Base-by-base conservation (phyloP, 1,139 yeast species). In the Debaryomyces nepalensis region DNA sequence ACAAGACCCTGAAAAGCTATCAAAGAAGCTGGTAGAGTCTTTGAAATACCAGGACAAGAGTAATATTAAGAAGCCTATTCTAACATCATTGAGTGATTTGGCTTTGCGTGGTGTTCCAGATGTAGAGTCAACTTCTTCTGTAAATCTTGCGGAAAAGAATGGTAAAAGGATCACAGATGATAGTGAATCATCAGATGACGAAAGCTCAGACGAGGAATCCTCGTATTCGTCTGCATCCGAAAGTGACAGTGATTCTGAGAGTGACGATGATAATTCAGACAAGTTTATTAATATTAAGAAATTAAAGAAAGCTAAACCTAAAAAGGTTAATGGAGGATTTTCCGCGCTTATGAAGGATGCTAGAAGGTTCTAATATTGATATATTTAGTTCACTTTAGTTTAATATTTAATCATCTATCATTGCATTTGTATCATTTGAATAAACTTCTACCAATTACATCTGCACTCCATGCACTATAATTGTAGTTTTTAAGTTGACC, bases 71-170 rank as follows among this genome's bases (percentile, higher is more conserved):
- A 63, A 56, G 34, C 70, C 71, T 1, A 45, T 56, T 1, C 65
- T 82, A 41, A 75, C 78, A 15, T 78, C 85, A 0, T 61, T 82
- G 31, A 73, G 75, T n/a, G 85, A 81, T 46, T 64, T 82, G 41
- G 82, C 75, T 1, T 64, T 70, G 18, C 66, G 81, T 45, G 87
- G 87, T 2, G 75, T 82, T 12, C 88, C 88, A 2, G 86, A 79
- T 19, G 87, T 82, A 1, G 73, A 36, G 29, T 34, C 40, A 5
- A 39, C 20, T 21, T 23, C 31, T 8, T 32, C 12, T 10, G 18
- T 16, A 9, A 24, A 11, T 8, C n/a, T 4, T 18, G 30, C 33
- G 29, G n/a, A 21, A 30, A 14, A 34, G 26, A 22, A 32, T 11
- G 31, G 29, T 5, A 42, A 42, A 35, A 34, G 33, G n/a, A 27